phyloP scores from a whole-genome alignment of 805 yeast genomes.

The Tetrapisispora nanseiensis region DNA sequence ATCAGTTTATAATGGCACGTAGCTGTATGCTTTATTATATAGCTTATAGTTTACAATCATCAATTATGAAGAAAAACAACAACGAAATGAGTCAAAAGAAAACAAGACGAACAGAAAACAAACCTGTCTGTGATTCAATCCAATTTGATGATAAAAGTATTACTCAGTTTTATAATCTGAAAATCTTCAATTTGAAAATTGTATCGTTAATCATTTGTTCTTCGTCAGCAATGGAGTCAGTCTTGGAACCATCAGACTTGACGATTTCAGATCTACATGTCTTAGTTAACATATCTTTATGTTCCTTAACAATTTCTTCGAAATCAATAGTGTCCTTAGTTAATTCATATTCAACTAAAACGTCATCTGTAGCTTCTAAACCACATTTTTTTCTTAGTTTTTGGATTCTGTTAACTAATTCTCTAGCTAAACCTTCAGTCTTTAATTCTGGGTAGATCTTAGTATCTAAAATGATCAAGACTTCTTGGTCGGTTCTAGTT shows the following conservation, averaged over 20 bases:
- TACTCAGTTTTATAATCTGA: constrained; percentile 39
- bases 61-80: background rate
- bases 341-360: constrained; percentile 70
- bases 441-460: constrained; percentile 79
- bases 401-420: constrained; percentile 92
- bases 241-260: constrained; percentile 35
- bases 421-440: constrained; percentile 94
- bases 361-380: constrained; percentile 90
- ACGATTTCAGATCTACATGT: constrained; percentile 53
- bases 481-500: constrained; percentile 80
- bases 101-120: too few species aligned
- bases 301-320: constrained; percentile 49
- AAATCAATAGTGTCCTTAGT: constrained; percentile 54
- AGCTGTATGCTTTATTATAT: background rate
- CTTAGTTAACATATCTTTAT: constrained; percentile 63
- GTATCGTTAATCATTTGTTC: constrained; percentile 80
- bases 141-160: background rate
- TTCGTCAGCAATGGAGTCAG: constrained; percentile 68
- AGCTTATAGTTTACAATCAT: background rate
- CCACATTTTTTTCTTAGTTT: constrained; percentile 95
- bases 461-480: constrained; percentile 80
- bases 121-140: too few species aligned
- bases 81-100: background rate
- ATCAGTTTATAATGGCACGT: background rate
- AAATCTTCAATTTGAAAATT: constrained; percentile 63